Evolutionary conservation across 2,329 filamentous ascomycete genomes (phyloP).

Genomic region (Septoria petroselini): DNA sequence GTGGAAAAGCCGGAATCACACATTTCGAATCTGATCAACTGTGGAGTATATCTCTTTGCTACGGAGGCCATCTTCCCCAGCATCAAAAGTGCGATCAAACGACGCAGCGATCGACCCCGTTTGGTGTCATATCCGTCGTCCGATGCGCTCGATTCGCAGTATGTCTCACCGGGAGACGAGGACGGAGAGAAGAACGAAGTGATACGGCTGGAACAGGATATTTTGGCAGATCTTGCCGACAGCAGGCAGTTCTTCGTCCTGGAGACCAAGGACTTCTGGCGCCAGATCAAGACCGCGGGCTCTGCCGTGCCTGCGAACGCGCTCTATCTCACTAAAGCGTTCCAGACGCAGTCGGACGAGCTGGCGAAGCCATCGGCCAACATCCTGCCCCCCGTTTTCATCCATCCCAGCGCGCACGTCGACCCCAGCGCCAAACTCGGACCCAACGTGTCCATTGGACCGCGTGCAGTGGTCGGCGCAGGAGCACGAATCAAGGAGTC

Average conservation of each 20-base stretch:
- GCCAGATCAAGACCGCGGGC: constrained; percentile 98
- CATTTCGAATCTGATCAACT: constrained; percentile 98
- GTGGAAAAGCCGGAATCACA: constrained; percentile 98
- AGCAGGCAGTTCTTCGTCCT: constrained; percentile 98
- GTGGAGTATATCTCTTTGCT: constrained; percentile 95
- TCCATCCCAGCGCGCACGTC: constrained; percentile 85
- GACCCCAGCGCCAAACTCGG: constrained; percentile 95
- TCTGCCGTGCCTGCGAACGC: constrained; percentile 96
- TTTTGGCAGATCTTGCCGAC: constrained; percentile 90
- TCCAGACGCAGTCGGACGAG: constrained; percentile 77
- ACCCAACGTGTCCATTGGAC: constrained; percentile 92
- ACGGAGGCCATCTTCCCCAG: constrained; percentile 95
- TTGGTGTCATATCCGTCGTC: constrained; percentile 93
- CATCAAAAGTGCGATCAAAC: constrained; percentile 92
- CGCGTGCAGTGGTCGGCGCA: constrained; percentile 78
- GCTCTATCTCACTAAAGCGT: constrained; percentile 90
- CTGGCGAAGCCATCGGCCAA: constrained; percentile 78
- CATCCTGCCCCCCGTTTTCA: constrained; percentile 89
- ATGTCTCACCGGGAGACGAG: constrained; percentile 66
- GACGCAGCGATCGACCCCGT: constrained; percentile 83
- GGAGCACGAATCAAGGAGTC: constrained; percentile 93
- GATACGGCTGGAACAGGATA: constrained; percentile 94
- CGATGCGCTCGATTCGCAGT: constrained; percentile 75
- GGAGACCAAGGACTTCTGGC: constrained; percentile 99
- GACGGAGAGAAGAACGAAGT: constrained; percentile 76